phyloP scores from a whole-genome alignment of 441 rosid genomes.

The Monsonia emarginata region DNA sequence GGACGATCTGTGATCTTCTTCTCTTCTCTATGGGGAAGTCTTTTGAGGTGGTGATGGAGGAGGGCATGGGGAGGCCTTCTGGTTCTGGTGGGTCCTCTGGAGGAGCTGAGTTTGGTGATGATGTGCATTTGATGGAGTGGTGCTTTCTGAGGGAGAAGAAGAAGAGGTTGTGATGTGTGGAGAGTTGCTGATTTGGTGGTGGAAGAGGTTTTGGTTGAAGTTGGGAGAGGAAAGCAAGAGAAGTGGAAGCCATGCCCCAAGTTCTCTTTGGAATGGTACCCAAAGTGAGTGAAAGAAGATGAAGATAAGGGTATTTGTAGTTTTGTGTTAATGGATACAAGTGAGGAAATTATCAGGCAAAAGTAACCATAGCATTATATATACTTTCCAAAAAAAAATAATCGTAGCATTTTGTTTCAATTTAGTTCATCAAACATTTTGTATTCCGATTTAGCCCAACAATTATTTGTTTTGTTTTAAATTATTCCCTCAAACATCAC shows the following conservation, averaged over 20 bases:
- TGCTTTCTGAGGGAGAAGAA: slow-evolving; percentile 12
- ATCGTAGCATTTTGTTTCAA: too few relatives aligned
- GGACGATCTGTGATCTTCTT: slow-evolving; percentile 52
- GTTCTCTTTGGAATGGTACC: not conserved
- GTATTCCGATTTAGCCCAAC: too few relatives aligned
- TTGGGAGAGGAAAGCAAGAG: slow-evolving; percentile 21
- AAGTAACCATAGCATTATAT: too few relatives aligned
- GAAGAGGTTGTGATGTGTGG: slow-evolving; percentile 9
- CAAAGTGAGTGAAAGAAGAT: not conserved
- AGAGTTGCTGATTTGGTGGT: slow-evolving; percentile 11
- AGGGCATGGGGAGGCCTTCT: slow-evolving; percentile 26
- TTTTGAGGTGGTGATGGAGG: slow-evolving; percentile 38
- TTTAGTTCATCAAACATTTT: too few relatives aligned
- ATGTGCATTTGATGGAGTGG: slow-evolving; percentile 26
- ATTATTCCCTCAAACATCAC: too few relatives aligned
- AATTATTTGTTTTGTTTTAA: too few relatives aligned
- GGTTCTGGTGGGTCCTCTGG: slow-evolving; percentile 17
- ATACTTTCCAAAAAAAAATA: too few relatives aligned
- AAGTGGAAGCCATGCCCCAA: slow-evolving; percentile 30
- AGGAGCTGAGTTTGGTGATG: slow-evolving; percentile 20
- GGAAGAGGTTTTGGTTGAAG: slow-evolving; percentile 22
- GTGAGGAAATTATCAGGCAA: too few relatives aligned
- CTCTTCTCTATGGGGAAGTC: slow-evolving; percentile 65
- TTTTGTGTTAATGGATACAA: too few relatives aligned
- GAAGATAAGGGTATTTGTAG: not conserved